Evolutionary conservation across 441 rosid genomes (phyloP).

Genomic region (Dalechampia spathulata): DNA sequence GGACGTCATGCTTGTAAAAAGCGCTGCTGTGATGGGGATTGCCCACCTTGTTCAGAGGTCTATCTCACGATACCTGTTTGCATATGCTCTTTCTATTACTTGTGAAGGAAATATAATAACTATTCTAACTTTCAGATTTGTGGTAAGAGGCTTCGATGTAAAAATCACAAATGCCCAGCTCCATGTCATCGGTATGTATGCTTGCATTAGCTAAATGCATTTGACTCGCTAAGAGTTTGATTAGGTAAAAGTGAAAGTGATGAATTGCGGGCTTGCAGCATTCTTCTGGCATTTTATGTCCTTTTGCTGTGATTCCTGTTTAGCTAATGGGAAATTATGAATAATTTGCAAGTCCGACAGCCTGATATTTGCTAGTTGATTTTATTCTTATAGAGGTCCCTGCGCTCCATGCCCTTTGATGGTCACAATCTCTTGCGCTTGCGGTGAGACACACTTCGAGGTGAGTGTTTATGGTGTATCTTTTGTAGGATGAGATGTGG

Average conservation of each 20-base stretch:
- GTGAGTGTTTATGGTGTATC: conserved; percentile 30
- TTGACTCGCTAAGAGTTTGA: conserved; percentile 3
- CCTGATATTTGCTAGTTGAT: conserved; percentile 8
- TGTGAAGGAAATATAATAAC: conserved; percentile 6
- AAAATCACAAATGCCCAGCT: conserved; percentile 82
- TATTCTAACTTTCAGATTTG: conserved; percentile 47
- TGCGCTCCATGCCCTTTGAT: conserved; percentile 95
- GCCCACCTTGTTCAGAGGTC: conserved; percentile 91
- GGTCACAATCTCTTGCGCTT: conserved; percentile 82
- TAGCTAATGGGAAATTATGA: conserved; percentile 1
- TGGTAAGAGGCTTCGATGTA: conserved; percentile 73
- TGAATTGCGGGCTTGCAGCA: background rate
- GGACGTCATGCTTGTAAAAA: conserved; percentile 90
- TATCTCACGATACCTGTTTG: conserved; percentile 7
- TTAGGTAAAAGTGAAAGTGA: background rate
- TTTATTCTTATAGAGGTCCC: conserved; percentile 58
- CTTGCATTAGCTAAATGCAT: conserved; percentile 7
- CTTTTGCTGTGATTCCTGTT: background rate
- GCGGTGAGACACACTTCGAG: conserved; percentile 77
- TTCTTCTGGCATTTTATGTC: background rate
- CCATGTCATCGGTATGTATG: conserved; percentile 78
- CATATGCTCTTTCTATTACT: background rate
- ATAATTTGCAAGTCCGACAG: no score
- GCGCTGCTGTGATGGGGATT: conserved; percentile 92
- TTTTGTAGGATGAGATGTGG: background rate